Evolutionary conservation across 306 rosid species (phyloP), one percentile per base, ranked within the genome.

Genomic region (Prunus mume): DNA sequence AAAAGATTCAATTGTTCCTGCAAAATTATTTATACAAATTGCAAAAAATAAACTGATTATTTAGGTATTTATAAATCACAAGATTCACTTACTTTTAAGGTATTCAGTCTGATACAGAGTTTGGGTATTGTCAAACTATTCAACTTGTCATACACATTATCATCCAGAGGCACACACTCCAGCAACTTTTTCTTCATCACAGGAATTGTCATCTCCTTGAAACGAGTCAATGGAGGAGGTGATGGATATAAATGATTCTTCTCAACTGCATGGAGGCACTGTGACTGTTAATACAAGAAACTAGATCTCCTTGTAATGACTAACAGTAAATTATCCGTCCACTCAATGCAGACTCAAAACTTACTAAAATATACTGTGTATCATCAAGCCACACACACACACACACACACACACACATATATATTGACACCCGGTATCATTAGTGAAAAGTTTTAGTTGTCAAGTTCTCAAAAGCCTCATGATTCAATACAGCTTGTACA

Each of bases 141-240:
- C 83, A 87, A 76, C 65, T 72, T 78, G 46, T 75, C 80, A 58
- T 75, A 66, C 64, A 87, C 86, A 73, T 81, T 73, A 20, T 75
- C 85, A 28, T 83, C 89, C 77, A 87, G 76, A 65, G 72, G 74
- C 30, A 65, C 65, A 81, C 61, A 58, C 79, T 87, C 84, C 38
- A 78, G 84, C 69, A 83, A 65, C 83, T 78, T 85, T 73, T 81
- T 85, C 80, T 82, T 85, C 79, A 80, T 66, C 55, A 79, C 74
- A 20, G 80, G 81, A 32, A 80, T 73, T 7, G 80, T 54, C 4
- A 82, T 73, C 72, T 85, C 91, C 74, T 81, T 81, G 75, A 62
- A 85, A 55, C 87, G 86, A 78, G 87, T 87, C 87, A 87, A 76
- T 38, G 86, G 83, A 80, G 91, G 91, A 50, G 76, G 78, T 3